Evolutionary conservation across 2,329 filamentous ascomycete genomes (phyloP).

Genomic region (Colletotrichum siamense): DNA sequence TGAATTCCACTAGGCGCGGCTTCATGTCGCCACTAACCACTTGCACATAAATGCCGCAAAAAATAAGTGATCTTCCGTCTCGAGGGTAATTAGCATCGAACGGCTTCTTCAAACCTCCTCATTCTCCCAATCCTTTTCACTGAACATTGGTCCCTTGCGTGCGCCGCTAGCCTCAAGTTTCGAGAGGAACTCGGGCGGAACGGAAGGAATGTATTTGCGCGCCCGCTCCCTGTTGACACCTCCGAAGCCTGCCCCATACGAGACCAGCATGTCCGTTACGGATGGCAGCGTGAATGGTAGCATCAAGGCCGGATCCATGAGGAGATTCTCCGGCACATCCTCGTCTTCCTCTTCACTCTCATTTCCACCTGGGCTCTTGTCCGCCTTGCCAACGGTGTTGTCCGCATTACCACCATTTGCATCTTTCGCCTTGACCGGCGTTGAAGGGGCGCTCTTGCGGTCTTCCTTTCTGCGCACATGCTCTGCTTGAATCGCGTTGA

Average conservation of each 20-base stretch:
- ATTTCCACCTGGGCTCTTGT: conserved; percentile 36
- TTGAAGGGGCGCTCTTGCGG: conserved; percentile 51
- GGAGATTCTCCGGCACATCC: conserved; percentile 74
- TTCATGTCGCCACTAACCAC: background rate
- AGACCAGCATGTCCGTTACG: conserved; percentile 96
- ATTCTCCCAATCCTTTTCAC: conserved; percentile 71
- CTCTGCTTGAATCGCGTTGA: conserved; percentile 81
- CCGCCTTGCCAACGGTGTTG: conserved; percentile 45
- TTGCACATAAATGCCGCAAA: background rate
- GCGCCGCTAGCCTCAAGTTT: conserved; percentile 74
- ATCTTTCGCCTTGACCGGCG: conserved; percentile 44
- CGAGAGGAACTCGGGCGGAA: conserved; percentile 90
- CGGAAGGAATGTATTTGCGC: conserved; percentile 93
- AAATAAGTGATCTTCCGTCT: background rate
- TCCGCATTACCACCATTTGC: conserved; percentile 50
- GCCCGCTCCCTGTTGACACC: conserved; percentile 91
- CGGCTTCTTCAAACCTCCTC: conserved; percentile 55
- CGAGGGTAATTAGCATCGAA: background rate
- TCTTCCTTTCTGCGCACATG: conserved; percentile 63
- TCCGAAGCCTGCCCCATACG: conserved; percentile 92
- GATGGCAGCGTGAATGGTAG: conserved; percentile 95
- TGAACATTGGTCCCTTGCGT: conserved; percentile 61
- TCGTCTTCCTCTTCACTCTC: conserved; percentile 58
- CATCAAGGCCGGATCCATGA: conserved; percentile 90
- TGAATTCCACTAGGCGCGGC: background rate